phyloP scores from a whole-genome alignment of 176 grass and related monocot species.

The Eremochloa ophiuroides region DNA sequence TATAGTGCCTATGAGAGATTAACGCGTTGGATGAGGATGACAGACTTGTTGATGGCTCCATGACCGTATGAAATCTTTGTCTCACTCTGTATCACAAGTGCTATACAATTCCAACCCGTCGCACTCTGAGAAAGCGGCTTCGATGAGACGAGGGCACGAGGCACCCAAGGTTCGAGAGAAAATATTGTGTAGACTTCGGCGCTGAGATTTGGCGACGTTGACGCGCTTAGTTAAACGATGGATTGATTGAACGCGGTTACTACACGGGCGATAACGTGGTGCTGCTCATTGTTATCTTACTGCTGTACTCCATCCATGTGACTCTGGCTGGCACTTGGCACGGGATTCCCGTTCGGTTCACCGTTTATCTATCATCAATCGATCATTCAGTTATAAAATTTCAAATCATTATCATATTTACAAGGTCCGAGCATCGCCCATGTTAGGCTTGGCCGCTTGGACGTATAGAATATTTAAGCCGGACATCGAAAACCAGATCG shows the following conservation, averaged over 20 bases:
- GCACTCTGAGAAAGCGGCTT: neutral
- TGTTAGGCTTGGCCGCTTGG: neutral
- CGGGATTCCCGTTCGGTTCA: neutral
- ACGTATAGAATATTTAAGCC: neutral
- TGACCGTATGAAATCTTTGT: neutral
- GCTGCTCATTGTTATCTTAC: neutral
- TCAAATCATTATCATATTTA: too few species aligned
- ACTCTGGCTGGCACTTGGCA: too few species aligned
- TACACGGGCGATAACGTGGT: neutral
- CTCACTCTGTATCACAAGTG: too few species aligned
- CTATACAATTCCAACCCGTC: neutral
- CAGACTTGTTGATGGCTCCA: neutral
- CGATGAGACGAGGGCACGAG: neutral
- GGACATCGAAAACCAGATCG: neutral
- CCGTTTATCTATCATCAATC: neutral
- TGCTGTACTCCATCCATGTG: too few species aligned
- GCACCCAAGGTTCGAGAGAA: neutral
- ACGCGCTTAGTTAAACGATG: neutral
- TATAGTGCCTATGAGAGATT: too few species aligned
- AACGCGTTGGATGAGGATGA: too few species aligned
- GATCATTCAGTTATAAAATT: too few species aligned
- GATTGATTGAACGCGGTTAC: neutral
- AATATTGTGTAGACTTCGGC: neutral
- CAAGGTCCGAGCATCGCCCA: neutral
- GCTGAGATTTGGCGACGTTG: slow-evolving; percentile 5